Evolutionary conservation across 78 protist species (phyloP), one percentile per base, ranked within the genome.

Genomic region (Dictyostelium brefeldianum): DNA sequence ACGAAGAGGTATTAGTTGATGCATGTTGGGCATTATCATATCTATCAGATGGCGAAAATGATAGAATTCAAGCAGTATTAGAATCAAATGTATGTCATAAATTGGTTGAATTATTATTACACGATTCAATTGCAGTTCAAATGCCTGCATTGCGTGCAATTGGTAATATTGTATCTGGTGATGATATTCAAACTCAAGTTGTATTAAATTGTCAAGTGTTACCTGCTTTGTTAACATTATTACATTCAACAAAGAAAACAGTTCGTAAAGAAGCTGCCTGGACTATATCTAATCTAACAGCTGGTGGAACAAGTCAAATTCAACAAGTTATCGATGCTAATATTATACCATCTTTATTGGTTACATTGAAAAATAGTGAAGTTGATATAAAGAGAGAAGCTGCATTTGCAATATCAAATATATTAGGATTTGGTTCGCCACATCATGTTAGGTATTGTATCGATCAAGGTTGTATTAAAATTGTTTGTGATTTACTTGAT

Each of bases 121-220:
- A 41, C 89, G 0, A 81, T 20, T 3, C 25, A 5, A 14, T 22
- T 4, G 46, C 67, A 4, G 95, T 99, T 31, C 92, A 81, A 85
- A 81, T 97, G 7, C 99, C 99, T 6, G 99, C 99, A 5, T 90
- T 99, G 29, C 91, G 99, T 29, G 75, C 97, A 5, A 78, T 97
- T 4, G 99, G 99, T 73, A 99, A 99, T 97, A 97, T 99, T 47
- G 99, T 98, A 64, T 96, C 99, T 1, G 99, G 99, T 12, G 80
- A 81, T 56, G 99, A 98, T 84, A 4, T 5, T 20, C 99, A 97
- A 95, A 98, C 99, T 36, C 99, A 98, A 89, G n/a, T 17, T 22
- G 92, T 98, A 8, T 46, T 98, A 48, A 94, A 93, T 79, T 48
- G 67, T 75, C 53, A 78, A 48, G 90, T 57, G 7, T 94, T 98